Conservation (phyloP, 2,329 filamentous ascomycete species). For the Colletotrichum sp. region DNA sequence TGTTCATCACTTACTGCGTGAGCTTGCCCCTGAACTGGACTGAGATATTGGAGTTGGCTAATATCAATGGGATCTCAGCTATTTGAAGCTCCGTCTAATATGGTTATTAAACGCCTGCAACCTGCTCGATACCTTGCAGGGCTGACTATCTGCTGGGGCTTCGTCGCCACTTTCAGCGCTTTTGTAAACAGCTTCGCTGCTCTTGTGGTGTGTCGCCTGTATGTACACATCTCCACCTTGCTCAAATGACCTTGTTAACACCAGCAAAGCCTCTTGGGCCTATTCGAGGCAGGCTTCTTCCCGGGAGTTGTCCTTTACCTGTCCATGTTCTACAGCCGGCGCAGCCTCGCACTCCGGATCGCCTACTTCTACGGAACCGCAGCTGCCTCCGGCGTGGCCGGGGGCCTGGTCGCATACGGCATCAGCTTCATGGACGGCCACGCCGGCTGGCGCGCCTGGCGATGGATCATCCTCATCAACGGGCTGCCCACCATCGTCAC, state of each 20-base stretch:
- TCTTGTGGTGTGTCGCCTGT: conserved; percentile 60
- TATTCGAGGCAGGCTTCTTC: conserved; percentile 66
- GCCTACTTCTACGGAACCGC: conserved; percentile 67
- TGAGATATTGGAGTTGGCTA: background rate
- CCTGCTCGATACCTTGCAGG: conserved; percentile 48
- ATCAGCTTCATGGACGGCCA: conserved; percentile 69
- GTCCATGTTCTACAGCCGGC: conserved; percentile 68
- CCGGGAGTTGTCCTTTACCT: conserved; percentile 64
- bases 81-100: conserved; percentile 45
- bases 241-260: background rate
- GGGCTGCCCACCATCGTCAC: conserved; percentile 58
- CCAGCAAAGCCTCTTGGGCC: conserved; percentile 48
- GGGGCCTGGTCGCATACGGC: conserved; percentile 68
- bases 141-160: conserved; percentile 47
- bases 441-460: conserved; percentile 64
- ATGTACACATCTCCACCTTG: background rate
- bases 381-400: conserved; percentile 67
- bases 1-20: conserved; percentile 47
- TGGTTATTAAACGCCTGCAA: conserved; percentile 41
- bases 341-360: conserved; percentile 65
- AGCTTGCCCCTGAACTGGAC: conserved; percentile 4
- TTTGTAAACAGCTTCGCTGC: conserved; percentile 60
- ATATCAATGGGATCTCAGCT: conserved; percentile 24
- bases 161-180: conserved; percentile 62
- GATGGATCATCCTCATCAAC: conserved; percentile 68